Conservation (phyloP, 495 filamentous ascomycete species). For the Talaromyces stipitatus region DNA sequence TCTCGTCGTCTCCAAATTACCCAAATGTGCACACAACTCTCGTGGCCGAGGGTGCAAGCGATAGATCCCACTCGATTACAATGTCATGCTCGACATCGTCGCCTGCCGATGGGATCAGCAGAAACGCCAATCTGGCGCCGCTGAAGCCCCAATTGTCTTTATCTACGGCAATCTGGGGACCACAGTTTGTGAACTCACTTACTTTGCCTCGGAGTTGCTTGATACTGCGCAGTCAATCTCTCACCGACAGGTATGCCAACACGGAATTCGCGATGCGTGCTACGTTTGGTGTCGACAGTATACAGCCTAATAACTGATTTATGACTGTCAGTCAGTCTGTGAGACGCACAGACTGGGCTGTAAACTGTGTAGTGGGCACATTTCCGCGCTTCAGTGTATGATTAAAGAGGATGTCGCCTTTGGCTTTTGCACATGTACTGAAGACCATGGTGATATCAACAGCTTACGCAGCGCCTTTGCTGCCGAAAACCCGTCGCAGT, state of each 20-base stretch:
- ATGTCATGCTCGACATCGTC: background rate
- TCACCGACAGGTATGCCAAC: background rate
- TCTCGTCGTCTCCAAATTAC: background rate
- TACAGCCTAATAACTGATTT: background rate
- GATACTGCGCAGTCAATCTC: background rate
- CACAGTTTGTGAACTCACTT: background rate
- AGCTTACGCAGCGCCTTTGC: background rate
- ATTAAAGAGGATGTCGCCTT: background rate
- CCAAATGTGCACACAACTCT: background rate
- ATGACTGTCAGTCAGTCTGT: background rate
- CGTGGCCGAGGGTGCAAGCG: background rate
- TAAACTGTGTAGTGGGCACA: background rate
- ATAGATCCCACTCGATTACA: background rate
- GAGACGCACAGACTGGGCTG: background rate
- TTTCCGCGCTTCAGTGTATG: background rate
- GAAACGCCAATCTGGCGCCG: background rate
- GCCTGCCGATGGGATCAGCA: background rate
- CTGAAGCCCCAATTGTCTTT: background rate
- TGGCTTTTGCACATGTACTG: background rate
- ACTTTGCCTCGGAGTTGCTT: background rate
- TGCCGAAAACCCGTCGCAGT: background rate
- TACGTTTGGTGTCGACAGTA: background rate
- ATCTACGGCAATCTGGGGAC: background rate
- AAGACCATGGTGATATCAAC: background rate
- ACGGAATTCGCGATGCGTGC: background rate